A percentile compares a stretch with the other conserved stretches of the same genome.
Evolutionary conservation across 306 rosid genomes (phyloP).

Genomic region (Sicyos baderoa): DNA sequence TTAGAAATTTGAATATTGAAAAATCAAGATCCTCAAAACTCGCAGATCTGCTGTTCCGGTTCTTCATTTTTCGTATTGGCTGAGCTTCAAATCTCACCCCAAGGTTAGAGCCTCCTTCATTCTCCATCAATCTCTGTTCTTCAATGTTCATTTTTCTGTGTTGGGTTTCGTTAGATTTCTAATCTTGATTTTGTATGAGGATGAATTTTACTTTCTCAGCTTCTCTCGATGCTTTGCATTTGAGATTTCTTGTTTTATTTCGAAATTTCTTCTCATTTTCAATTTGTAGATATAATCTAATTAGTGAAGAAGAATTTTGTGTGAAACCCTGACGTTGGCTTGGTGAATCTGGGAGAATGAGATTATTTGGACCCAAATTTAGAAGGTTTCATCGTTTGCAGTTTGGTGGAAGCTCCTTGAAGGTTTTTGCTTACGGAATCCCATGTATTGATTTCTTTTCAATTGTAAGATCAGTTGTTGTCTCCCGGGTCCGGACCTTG

Average conservation of each 20-base stretch:
- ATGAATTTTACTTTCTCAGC: conserved; percentile 8
- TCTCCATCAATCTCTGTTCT: not conserved
- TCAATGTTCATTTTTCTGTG: conserved; percentile 20
- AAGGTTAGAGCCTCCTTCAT: conserved; percentile 38
- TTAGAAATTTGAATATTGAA: conserved; percentile 3
- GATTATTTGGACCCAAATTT: not conserved
- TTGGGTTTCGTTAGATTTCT: not conserved
- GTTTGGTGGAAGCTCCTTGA: not conserved
- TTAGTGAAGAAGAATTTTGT: not conserved
- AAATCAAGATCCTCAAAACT: conserved; percentile 1
- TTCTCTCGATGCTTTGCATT: not conserved
- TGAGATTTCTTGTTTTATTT: not conserved
- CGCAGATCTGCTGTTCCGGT: conserved; percentile 43
- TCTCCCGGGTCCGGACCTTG: no score
- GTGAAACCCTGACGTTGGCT: not conserved
- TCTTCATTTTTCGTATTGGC: conserved; percentile 16
- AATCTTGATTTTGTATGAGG: conserved; percentile 1
- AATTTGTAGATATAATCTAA: not conserved
- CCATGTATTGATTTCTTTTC: no score
- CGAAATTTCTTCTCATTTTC: not conserved
- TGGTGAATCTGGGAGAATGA: not conserved
- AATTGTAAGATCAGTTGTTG: no score
- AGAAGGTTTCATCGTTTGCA: not conserved
- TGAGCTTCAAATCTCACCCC: conserved; percentile 35
- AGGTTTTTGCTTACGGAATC: not conserved